A percentile compares a stretch with the other conserved stretches of the same genome.
These are phyloP conservation scores for Thalassia testudinum DNA, from an alignment of 116 monocot species.

Conservation along the genomic window DNA sequence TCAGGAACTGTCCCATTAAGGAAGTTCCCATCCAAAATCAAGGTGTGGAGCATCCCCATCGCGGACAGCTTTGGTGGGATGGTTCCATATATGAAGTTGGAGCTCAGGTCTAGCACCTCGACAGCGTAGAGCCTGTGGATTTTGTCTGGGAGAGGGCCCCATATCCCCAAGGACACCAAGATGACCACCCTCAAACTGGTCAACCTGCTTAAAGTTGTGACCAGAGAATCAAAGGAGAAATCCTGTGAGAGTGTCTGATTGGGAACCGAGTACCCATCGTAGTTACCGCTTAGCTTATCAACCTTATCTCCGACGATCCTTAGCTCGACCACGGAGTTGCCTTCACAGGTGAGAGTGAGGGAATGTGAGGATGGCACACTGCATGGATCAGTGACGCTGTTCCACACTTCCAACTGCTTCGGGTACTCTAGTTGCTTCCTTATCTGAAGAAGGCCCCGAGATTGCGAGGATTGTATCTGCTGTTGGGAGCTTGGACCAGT, in stretches of 20 bases:
- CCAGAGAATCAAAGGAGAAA: conserved; percentile 72
- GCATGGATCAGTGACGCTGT: conserved; percentile 39
- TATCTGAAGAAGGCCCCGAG: conserved; percentile 50
- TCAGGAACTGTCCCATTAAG: conserved; percentile 78
- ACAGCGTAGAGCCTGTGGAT: conserved; percentile 65
- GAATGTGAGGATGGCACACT: conserved; percentile 16
- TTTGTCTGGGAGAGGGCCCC: conserved; percentile 87
- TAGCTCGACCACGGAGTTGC: conserved; percentile 43
- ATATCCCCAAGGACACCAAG: conserved; percentile 79
- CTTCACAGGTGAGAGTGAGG: conserved; percentile 37
- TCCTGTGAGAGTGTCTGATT: conserved; percentile 35
- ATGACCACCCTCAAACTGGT: conserved; percentile 60
- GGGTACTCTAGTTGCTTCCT: conserved; percentile 78
- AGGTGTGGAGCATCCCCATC: conserved; percentile 51
- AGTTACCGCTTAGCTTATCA: conserved; percentile 19
- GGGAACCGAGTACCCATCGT: conserved; percentile 29
- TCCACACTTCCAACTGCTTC: conserved; percentile 53
- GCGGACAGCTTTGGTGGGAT: conserved; percentile 70
- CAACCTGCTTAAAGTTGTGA: conserved; percentile 70
- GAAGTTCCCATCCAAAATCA: conserved; percentile 71
- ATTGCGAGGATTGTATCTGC: conserved; percentile 44
- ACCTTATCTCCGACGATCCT: conserved; percentile 68
- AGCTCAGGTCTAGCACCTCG: conserved; percentile 88
- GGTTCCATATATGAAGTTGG: conserved; percentile 73
- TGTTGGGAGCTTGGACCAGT: neutral